Evolutionary conservation across 2,329 filamentous ascomycete genomes (phyloP), one percentile per base, ranked within the genome.

Genomic region (Phaeosphaeria sp.): DNA sequence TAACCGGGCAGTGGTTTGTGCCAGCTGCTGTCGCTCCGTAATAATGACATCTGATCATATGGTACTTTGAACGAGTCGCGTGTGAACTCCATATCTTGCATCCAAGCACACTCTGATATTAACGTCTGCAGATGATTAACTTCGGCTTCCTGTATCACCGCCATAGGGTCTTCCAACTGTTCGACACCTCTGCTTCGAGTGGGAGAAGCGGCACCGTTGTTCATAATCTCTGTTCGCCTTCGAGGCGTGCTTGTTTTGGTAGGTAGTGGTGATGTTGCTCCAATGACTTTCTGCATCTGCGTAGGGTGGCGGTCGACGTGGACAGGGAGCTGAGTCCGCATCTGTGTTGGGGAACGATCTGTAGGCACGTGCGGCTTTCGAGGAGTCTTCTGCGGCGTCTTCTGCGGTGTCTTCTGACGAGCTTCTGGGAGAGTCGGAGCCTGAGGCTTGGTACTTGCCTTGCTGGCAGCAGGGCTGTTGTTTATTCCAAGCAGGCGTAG

Each of bases 41-140:
- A 72, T 5, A 89, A 73, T 9, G 75, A 64, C 44, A 72, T 67
- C 63, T 89, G 87, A 17, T 83, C 78, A 23, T 70, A 74, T 1
- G 82, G 78, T 5, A 79, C 73, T 27, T 55, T 71, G n/a, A 62
- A 48, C 15, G 65, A 41, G 21, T 63, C 62, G 46, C 63, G 66
- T 41, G 64, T 65, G 52, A 72, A 59, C 6, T 60, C 53, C 11
- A 70, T 55, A 6, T 60, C 65, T 50, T 64, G 62, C 67, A 71
- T 70, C 68, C 68, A 71, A 20, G 63, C 44, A 50, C 65, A 68
- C 23, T 62, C 57, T 17, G 57, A 46, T 0, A 56, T 52, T 9
- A 62, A 52, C 25, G 20, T 50, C 20, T 60, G 49, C 41, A 62
- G n/a, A 15, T 21, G 47, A 17, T 50, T 25, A 2, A n/a, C 22